Conservation (phyloP, 345 rosid species). For the Excoecaria agallocha region DNA sequence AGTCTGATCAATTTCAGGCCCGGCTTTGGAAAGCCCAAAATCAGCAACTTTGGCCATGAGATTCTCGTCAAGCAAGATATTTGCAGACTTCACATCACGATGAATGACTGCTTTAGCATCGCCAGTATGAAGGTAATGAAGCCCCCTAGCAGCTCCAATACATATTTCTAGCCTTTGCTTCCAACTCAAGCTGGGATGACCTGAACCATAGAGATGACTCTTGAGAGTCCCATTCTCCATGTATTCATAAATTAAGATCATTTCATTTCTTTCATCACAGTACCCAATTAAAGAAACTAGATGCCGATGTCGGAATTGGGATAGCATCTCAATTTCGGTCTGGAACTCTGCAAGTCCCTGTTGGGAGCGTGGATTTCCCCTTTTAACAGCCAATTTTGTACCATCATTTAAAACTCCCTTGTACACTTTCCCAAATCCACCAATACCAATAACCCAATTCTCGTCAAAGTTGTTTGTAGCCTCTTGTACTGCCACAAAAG, state of each 20-base stretch:
- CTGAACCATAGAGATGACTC: constrained; percentile 33
- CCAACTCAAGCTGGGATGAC: constrained; percentile 27
- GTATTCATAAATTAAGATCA: constrained; percentile 37
- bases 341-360: constrained; percentile 38
- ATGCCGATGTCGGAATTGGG: constrained; percentile 38
- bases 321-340: constrained; percentile 39
- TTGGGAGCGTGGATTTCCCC: constrained; percentile 35
- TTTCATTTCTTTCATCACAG: constrained; percentile 36
- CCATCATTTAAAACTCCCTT: constrained; percentile 24
- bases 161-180: constrained; percentile 32
- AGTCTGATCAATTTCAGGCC: constrained; percentile 91
- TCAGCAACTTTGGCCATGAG: constrained; percentile 34
- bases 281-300: constrained; percentile 35
- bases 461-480: constrained; percentile 39
- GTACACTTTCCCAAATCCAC: constrained; percentile 39
- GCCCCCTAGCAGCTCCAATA: constrained; percentile 31
- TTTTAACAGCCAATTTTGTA: constrained; percentile 31
- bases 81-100: constrained; percentile 35
- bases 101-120: constrained; percentile 30
- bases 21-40: constrained; percentile 87
- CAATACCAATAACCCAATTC: constrained; percentile 34
- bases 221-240: constrained; percentile 39
- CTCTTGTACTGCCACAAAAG: constrained; percentile 30
- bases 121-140: constrained; percentile 33
- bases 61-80: constrained; percentile 29